Conservation (phyloP, 2,329 filamentous ascomycete genomes). For the Macrophomina pseudophaseolina region DNA sequence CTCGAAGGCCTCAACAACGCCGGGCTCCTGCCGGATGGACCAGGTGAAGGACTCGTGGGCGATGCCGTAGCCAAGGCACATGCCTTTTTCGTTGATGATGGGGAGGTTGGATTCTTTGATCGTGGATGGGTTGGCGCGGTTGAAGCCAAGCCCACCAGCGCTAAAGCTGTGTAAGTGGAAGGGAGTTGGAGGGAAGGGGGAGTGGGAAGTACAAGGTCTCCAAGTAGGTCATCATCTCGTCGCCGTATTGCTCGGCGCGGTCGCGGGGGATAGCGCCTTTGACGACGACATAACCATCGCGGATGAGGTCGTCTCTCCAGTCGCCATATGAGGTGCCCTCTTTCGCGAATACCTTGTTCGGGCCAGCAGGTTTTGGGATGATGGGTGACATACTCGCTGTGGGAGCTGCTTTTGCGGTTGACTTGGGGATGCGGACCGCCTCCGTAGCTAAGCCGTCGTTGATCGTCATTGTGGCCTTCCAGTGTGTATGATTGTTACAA, state of each 20-base stretch:
- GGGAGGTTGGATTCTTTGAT: constrained; percentile 53
- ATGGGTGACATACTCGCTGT: too few relatives aligned
- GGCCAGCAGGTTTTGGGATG: too few relatives aligned
- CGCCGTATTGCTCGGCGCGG: constrained; percentile 45
- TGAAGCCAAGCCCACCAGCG: constrained; percentile 43
- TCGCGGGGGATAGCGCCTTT: constrained; percentile 53
- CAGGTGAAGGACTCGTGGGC: constrained; percentile 52
- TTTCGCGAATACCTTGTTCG: neutral
- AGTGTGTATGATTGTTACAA: too few relatives aligned
- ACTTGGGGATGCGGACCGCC: too few relatives aligned
- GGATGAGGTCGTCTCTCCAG: constrained; percentile 43
- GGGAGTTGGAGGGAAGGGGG: too few relatives aligned
- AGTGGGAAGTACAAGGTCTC: constrained; percentile 36
- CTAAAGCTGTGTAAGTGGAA: neutral
- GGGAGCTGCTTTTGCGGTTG: too few relatives aligned
- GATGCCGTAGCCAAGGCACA: constrained; percentile 48
- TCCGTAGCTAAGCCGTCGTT: too few relatives aligned
- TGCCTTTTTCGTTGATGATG: constrained; percentile 42
- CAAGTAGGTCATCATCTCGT: constrained; percentile 37
- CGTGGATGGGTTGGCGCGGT: constrained; percentile 40
- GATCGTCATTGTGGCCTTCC: too few relatives aligned
- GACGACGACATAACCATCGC: constrained; percentile 53
- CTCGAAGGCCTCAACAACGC: constrained; percentile 48
- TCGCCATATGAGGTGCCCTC: constrained; percentile 36
- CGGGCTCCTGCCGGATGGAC: constrained; percentile 50